phyloP scores from a whole-genome alignment of 2,329 filamentous ascomycete species.

The Blastomyces silverae region DNA sequence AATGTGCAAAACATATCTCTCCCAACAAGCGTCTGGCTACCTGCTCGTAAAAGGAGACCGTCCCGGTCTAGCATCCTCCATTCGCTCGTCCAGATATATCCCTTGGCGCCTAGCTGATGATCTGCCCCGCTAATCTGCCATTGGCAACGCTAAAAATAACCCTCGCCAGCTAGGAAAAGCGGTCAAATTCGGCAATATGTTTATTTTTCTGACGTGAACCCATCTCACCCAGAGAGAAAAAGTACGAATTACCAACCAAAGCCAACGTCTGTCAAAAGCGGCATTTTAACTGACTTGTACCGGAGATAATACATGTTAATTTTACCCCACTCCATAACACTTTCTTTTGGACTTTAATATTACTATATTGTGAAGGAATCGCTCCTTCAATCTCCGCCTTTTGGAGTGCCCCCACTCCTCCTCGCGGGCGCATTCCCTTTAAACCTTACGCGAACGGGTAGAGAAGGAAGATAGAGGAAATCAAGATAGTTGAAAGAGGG shows the following conservation, averaged over 20 bases:
- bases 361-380: background rate
- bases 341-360: background rate
- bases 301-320: background rate
- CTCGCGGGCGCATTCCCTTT: background rate
- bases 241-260: background rate
- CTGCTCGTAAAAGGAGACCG: background rate
- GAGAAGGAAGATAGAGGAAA: background rate
- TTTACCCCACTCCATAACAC: background rate
- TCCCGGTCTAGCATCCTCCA: too few species aligned
- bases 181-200: constrained; percentile 8
- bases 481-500: background rate
- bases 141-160: background rate
- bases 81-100: too few species aligned
- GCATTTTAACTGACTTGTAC: background rate
- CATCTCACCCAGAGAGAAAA: background rate
- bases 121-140: too few species aligned
- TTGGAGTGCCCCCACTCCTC: too few species aligned
- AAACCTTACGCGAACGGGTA: background rate
- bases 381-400: background rate
- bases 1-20: background rate
- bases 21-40: background rate
- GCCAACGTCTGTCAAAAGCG: background rate
- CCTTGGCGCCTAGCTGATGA: too few species aligned
- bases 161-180: too few species aligned
- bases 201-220: constrained; percentile 9